Percentiles rank a stretch among this genome's conserved stretches.
phyloP scores from a whole-genome alignment of 345 rosid species.

The Psidium friedrichsthalianum region DNA sequence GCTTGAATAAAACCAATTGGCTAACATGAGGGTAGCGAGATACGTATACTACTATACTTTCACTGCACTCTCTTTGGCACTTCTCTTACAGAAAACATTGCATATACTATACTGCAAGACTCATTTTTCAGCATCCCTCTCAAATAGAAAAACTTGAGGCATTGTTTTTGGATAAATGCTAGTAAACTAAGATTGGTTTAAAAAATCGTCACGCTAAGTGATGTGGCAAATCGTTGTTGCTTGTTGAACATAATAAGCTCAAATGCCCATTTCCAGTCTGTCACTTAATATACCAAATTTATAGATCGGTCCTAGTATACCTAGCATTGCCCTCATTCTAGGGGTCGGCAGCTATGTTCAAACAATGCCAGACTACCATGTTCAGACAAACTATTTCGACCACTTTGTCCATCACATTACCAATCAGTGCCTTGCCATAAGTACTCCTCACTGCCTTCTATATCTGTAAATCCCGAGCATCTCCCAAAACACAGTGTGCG shows the following conservation, averaged over 20 bases:
- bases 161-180: neutral
- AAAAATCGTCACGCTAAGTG: neutral
- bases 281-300: neutral
- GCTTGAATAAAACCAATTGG: neutral
- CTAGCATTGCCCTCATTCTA: neutral
- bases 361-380: neutral
- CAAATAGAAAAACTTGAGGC: neutral
- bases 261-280: neutral
- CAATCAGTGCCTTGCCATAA: neutral
- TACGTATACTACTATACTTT: neutral
- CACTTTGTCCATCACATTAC: neutral
- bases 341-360: neutral
- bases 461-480: neutral
- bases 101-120: neutral
- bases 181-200: neutral
- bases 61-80: neutral
- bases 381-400: neutral
- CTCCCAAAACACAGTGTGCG: neutral
- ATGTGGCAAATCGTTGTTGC: neutral
- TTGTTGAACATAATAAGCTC: neutral
- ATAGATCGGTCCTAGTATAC: neutral
- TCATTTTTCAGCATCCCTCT: neutral
- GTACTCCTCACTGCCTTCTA: neutral
- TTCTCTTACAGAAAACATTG: neutral
- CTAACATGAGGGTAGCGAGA: neutral